Percentiles rank a stretch among this genome's conserved stretches.
Evolutionary conservation across 192 early-diverging fungal genomes (phyloP).

Genomic region (Mortierella hygrophila): DNA sequence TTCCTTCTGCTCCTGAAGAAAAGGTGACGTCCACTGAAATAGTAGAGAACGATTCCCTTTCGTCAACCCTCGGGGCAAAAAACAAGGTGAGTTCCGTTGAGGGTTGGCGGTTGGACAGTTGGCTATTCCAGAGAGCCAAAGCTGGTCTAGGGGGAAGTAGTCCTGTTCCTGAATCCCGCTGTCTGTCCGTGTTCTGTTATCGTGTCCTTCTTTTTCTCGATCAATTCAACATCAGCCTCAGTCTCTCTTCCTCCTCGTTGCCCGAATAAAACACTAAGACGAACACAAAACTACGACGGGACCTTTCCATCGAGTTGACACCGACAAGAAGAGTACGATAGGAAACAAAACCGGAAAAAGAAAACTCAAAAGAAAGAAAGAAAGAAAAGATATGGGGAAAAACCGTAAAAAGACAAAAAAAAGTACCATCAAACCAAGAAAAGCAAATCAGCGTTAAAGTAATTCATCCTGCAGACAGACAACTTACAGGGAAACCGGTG

Average conservation of each 20-base stretch:
- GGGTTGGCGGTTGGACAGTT: neutral
- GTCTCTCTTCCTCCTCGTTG: neutral
- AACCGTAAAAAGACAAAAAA: neutral
- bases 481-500: conserved; percentile 60
- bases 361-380: neutral
- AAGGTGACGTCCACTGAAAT: neutral
- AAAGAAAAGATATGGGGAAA: conserved; percentile 9
- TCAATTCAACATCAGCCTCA: neutral
- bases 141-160: neutral
- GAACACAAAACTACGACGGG: neutral
- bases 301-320: neutral
- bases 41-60: neutral
- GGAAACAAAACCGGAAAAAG: neutral
- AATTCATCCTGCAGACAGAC: neutral
- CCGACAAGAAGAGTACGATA: too few species aligned
- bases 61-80: neutral
- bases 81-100: neutral
- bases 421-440: neutral
- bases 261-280: neutral
- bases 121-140: neutral
- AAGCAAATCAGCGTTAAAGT: neutral
- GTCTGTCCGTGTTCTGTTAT: neutral
- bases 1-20: neutral
- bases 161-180: conserved; percentile 6
- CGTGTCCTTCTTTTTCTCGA: neutral